Evolutionary conservation across 2,329 filamentous ascomycete species (phyloP), one percentile per base, ranked within the genome.

Genomic region (Aspergillus novoparasiticus): DNA sequence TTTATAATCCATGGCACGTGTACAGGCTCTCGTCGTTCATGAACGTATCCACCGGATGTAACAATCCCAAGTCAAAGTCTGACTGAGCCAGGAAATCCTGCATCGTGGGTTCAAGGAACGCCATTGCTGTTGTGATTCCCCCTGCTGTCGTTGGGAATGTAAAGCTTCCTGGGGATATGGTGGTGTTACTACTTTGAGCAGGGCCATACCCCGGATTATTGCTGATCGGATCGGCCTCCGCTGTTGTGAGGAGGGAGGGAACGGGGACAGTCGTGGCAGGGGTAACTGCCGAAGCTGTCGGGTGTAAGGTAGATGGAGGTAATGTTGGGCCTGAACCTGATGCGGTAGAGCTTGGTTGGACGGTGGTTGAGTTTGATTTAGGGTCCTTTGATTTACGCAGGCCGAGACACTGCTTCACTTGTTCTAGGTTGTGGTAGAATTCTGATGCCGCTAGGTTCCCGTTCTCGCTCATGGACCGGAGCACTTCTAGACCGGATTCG

Each of bases 71-170:
- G 62, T 78, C 76, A 21, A 78, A 71, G 67, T 78, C 75, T 5
- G 75, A 76, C 66, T 78, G 76, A 21, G 76, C 75, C 1, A 78
- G 65, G 21, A 78, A 78, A 54, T 78, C 74, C 60, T 78, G 75
- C 76, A 78, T 76, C 9, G 75, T 78, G 26, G 76, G 76, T 57
- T 78, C 75, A 46, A 77, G 63, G 55, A 78, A 77, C 10, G 76
- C 71, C 75, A 78, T 78, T 48, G 74, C 75, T 0, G 76, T 77
- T 41, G 76, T 77, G 59, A 77, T 77, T 10, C 74, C 75, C 11
- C 61, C 66, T 10, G 68, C 57, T 4, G 65, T 65, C 74, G 50
- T 28, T 39, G 41, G 26, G 23, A 46, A 32, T 21, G 45, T n/a
- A 2, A 55, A 12, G 16, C 12, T 51, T 6, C 32, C 60, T 9